Evolutionary conservation across 257 asterid species (phyloP).

Genomic region (Przewalskia tangutica): DNA sequence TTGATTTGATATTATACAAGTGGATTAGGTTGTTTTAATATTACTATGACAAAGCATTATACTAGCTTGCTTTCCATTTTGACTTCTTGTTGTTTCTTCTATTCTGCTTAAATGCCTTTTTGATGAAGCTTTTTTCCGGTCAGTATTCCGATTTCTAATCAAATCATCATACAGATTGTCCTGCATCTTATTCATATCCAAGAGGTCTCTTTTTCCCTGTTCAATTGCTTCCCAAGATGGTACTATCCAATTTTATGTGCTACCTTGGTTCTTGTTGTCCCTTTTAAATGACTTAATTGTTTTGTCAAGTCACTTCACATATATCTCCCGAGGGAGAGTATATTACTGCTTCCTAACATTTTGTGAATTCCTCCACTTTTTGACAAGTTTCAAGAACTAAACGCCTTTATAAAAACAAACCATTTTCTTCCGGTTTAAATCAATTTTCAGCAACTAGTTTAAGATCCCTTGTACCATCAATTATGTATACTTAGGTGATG

Average conservation of each 20-base stretch:
- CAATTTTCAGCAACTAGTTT: not conserved
- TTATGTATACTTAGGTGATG: not conserved
- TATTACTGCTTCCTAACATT: not conserved
- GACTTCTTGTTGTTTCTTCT: not conserved
- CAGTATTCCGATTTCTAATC: not conserved
- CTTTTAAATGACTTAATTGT: not conserved
- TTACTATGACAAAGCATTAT: not conserved
- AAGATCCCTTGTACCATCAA: not conserved
- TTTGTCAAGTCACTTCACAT: not conserved
- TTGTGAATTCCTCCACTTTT: not conserved
- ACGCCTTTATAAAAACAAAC: not conserved
- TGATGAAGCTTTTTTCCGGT: not conserved
- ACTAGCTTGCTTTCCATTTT: not conserved
- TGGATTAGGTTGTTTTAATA: not conserved
- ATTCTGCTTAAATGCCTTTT: not conserved
- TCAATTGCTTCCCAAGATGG: not conserved
- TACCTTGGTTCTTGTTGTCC: not conserved
- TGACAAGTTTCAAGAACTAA: not conserved
- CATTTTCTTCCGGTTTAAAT: too few relatives aligned
- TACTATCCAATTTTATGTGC: not conserved
- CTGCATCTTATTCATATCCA: not conserved
- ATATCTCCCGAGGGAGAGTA: not conserved
- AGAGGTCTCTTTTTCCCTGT: too few relatives aligned
- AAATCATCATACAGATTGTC: not conserved
- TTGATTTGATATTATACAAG: not conserved